These are phyloP conservation scores for Heliocybe sulcata DNA, from an alignment of 1,284 basidiomycete species.

Conservation along the genomic window DNA sequence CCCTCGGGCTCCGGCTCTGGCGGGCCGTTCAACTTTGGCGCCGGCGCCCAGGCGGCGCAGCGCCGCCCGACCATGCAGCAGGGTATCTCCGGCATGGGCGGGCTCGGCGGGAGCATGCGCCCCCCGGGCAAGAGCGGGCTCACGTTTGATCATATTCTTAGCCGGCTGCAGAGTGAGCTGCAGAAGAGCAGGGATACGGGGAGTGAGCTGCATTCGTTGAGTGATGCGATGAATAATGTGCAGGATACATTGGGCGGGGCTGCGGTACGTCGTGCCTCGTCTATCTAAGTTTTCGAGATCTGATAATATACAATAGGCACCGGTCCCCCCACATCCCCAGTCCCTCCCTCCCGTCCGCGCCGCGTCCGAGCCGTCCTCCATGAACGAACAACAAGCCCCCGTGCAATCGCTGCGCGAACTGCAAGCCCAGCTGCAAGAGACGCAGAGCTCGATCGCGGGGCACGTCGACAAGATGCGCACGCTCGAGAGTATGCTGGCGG, in stretches of 20 bases:
- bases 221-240: constrained; percentile 83
- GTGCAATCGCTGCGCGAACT: constrained; percentile 50
- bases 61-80: constrained; percentile 47
- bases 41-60: constrained; percentile 22
- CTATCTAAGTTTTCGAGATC: constrained; percentile 7
- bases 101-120: constrained; percentile 64
- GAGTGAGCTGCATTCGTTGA: constrained; percentile 79
- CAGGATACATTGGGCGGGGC: constrained; percentile 88
- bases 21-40: constrained; percentile 33
- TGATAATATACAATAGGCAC: constrained; percentile 32
- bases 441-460: constrained; percentile 70
- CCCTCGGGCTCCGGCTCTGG: constrained; percentile 16
- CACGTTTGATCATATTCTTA: constrained; percentile 79
- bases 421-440: constrained; percentile 81
- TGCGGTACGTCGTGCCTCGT: constrained; percentile 40
- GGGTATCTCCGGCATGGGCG: constrained; percentile 62
- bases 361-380: constrained; percentile 15
- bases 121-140: constrained; percentile 72
- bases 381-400: constrained; percentile 9
- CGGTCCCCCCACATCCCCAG: constrained; percentile 54
- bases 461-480: constrained; percentile 85
- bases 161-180: constrained; percentile 79
- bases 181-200: constrained; percentile 93
- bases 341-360: constrained; percentile 60
- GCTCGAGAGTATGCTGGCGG: constrained; percentile 78